These are phyloP conservation scores for Nitzschia inconspicua DNA, from an alignment of 108 stramenopile genomes.

Conservation along the genomic window DNA sequence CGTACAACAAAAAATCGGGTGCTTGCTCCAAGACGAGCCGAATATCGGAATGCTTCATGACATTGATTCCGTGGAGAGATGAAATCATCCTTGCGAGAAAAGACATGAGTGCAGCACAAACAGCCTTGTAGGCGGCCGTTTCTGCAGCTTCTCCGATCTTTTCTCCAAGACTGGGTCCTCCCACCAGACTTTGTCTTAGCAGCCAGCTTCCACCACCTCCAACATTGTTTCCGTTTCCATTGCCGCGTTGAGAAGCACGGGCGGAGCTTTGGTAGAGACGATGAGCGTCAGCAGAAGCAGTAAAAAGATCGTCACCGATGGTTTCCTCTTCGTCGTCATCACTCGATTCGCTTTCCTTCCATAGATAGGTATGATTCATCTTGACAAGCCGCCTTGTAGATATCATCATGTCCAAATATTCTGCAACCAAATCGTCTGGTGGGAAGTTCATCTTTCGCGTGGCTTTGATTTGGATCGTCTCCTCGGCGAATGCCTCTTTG, in stretches of 20 bases:
- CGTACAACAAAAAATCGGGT: conserved; percentile 72
- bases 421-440: conserved; percentile 71
- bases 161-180: conserved; percentile 73
- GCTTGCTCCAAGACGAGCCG: conserved; percentile 66
- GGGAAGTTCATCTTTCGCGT: conserved; percentile 77
- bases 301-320: conserved; percentile 62
- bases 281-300: conserved; percentile 59
- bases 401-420: conserved; percentile 79
- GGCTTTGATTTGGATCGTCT: conserved; percentile 4
- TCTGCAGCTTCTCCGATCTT: conserved; percentile 83
- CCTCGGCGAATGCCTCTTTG: conserved; percentile 28
- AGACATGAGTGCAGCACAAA: conserved; percentile 68
- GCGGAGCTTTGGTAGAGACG: conserved; percentile 47
- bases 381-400: conserved; percentile 52
- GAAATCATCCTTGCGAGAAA: conserved; percentile 67
- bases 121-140: conserved; percentile 79
- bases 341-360: conserved; percentile 53
- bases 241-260: neutral
- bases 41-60: conserved; percentile 86
- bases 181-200: conserved; percentile 67
- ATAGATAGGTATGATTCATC: conserved; percentile 84
- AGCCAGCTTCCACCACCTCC: conserved; percentile 85
- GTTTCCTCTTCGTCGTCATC: conserved; percentile 68
- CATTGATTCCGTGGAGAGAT: conserved; percentile 76
- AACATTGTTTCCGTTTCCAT: conserved; percentile 9